Percentiles rank a stretch among this genome's conserved stretches.
phyloP scores from a whole-genome alignment of 2,329 filamentous ascomycete species.

The Trichophaea hybrida region DNA sequence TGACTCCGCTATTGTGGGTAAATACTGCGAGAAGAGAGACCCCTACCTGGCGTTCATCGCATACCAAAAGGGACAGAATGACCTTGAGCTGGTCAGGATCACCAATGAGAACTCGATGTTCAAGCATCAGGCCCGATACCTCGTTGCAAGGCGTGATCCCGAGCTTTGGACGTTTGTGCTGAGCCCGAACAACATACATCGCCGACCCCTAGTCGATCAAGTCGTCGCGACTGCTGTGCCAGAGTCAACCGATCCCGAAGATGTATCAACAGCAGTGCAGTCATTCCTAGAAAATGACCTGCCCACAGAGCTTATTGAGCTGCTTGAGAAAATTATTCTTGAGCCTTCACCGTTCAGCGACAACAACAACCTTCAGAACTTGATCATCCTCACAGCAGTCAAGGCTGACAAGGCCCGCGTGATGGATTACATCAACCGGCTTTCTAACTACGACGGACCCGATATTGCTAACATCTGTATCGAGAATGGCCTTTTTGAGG shows the following conservation, averaged over 20 bases:
- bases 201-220: conserved; percentile 86
- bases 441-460: conserved; percentile 77
- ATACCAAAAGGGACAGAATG: conserved; percentile 93
- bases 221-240: conserved; percentile 91
- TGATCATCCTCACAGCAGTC: conserved; percentile 88
- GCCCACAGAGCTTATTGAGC: conserved; percentile 85
- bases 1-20: conserved; percentile 79
- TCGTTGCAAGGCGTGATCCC: conserved; percentile 73
- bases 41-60: conserved; percentile 90
- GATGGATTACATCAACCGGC: conserved; percentile 88
- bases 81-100: conserved; percentile 90
- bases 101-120: conserved; percentile 99
- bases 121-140: conserved; percentile 87
- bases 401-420: conserved; percentile 92
- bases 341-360: conserved; percentile 98
- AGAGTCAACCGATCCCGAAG: conserved; percentile 80
- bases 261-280: conserved; percentile 87
- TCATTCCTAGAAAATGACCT: conserved; percentile 84
- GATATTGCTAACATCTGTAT: conserved; percentile 91
- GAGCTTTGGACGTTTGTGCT: conserved; percentile 94
- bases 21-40: conserved; percentile 98
- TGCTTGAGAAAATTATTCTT: conserved; percentile 98
- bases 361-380: conserved; percentile 89
- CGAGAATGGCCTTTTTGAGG: conserved; percentile 85
- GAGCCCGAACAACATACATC: conserved; percentile 88